Base-by-base conservation (phyloP, 805 yeast genomes). In the Martiniozyma abietophila region DNA sequence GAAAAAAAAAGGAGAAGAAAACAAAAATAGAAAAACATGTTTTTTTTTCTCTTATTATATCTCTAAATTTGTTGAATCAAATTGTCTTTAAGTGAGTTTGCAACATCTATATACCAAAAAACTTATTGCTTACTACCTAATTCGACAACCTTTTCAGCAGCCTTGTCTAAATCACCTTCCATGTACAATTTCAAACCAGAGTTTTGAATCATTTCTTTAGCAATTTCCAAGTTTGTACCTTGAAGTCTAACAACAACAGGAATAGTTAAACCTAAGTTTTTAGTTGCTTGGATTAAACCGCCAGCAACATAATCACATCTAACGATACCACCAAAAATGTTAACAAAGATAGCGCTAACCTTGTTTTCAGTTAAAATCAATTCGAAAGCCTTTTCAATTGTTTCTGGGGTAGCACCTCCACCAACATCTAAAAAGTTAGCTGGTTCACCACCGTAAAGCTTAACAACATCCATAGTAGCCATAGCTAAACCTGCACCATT, bases 401-500 rank as follows among this genome's bases (percentile, higher is more conserved):
- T 89, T 65, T 84, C 82, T 48, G 97, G 96, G 44, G 97, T 92
- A 51, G 99, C 98, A 63, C 96, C 95, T 71, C 99, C 99, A 71
- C 99, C 99, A 65, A 96, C 92, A 71, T 92, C 99, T 61, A 92
- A 76, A 76, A 92, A 92, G 74, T 92, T 92, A 47, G 98, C 99
- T 53, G 99, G 99, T 50, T 76, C 82, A 62, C 99, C 99, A 55
- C 97, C 96, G 69, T 86, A 83, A 53, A 92, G 76, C 69, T 92
- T 86, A 70, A 92, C 85, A 61, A 94, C 94, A 65, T 92, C 99
- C 96, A 92, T 88, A 47, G 99, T 92, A 51, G 99, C 99, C 99
- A 92, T 92, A 54, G 99, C 99, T 59, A 92, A 75, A 64, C 99
- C 99, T 40, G 99, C 99, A 71, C 99, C 99, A 65, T 92, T 92